Evolutionary conservation across 208 protist genomes (phyloP).

Genomic region (Acanthamoeba lenticulata): DNA sequence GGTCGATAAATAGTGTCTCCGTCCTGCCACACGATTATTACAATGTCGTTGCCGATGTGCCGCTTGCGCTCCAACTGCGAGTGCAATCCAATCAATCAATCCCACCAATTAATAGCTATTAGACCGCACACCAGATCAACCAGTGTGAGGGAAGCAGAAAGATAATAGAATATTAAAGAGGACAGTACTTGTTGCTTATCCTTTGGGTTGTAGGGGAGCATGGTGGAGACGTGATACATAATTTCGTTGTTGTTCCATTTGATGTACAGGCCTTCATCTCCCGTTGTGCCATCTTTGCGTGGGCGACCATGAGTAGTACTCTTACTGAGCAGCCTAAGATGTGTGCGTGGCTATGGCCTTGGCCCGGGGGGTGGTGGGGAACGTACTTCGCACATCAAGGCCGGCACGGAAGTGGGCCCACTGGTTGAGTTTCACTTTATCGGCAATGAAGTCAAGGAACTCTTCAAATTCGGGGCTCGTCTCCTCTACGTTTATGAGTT

Average conservation of each 20-base stretch:
- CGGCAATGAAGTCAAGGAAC: slow-evolving; percentile 80
- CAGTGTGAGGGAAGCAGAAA: background rate
- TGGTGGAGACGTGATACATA: slow-evolving; percentile 79
- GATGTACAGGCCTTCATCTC: slow-evolving; percentile 71
- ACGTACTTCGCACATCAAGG: slow-evolving; percentile 70
- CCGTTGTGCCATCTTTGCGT: slow-evolving; percentile 70
- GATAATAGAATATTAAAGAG: background rate
- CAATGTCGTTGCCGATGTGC: slow-evolving; percentile 78
- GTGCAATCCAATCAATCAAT: too few species aligned
- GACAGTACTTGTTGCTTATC: slow-evolving; percentile 51
- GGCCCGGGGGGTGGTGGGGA: background rate
- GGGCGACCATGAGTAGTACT: background rate
- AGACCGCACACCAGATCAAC: too few species aligned
- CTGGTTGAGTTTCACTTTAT: slow-evolving; percentile 74
- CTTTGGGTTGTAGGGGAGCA: slow-evolving; percentile 74
- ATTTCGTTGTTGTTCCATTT: slow-evolving; percentile 79
- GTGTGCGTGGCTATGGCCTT: background rate
- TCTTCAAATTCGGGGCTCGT: slow-evolving; percentile 80
- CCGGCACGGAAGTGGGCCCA: slow-evolving; percentile 78
- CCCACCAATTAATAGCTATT: too few species aligned
- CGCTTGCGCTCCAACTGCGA: slow-evolving; percentile 42
- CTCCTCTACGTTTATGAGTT: slow-evolving; percentile 16
- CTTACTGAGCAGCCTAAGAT: too few species aligned
- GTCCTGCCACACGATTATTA: slow-evolving; percentile 78
- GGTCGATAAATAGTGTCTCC: slow-evolving; percentile 79